Conservation (phyloP, 441 rosid species). For the Adansonia gregorii region DNA sequence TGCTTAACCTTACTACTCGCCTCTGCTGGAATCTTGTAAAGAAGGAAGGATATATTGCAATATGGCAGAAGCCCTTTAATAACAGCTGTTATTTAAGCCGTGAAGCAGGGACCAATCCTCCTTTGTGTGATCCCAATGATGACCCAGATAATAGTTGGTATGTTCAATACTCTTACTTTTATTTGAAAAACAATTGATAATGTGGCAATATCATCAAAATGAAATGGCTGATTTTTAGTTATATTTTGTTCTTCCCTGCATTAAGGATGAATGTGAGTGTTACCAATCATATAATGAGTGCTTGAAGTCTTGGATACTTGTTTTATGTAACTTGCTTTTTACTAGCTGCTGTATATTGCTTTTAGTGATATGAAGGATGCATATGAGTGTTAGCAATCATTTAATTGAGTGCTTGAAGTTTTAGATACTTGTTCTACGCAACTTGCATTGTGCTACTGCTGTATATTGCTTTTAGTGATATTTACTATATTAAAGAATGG, state of each 20-base stretch:
- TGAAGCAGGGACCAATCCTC: slow-evolving; percentile 65
- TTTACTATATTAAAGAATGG: background rate
- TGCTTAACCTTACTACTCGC: slow-evolving; percentile 83
- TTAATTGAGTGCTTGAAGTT: slow-evolving; percentile 10
- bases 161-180: slow-evolving; percentile 12
- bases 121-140: slow-evolving; percentile 76
- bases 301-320: background rate
- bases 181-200: slow-evolving; percentile 16
- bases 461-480: slow-evolving; percentile 1
- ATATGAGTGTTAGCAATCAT: background rate
- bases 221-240: background rate
- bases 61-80: slow-evolving; percentile 87
- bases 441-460: background rate
- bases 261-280: too few relatives aligned
- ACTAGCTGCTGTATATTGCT: too few relatives aligned
- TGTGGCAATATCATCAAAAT: slow-evolving; percentile 5
- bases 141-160: slow-evolving; percentile 96
- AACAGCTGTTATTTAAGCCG: slow-evolving; percentile 88
- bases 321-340: background rate
- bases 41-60: slow-evolving; percentile 95
- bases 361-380: background rate
- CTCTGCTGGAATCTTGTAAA: slow-evolving; percentile 96
- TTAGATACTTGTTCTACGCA: background rate
- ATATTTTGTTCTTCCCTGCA: background rate
- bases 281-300: too few relatives aligned